Percentiles rank a stretch among this genome's conserved stretches.
Conservation (phyloP, 257 asterid species). For the Forsythia viridissima region DNA sequence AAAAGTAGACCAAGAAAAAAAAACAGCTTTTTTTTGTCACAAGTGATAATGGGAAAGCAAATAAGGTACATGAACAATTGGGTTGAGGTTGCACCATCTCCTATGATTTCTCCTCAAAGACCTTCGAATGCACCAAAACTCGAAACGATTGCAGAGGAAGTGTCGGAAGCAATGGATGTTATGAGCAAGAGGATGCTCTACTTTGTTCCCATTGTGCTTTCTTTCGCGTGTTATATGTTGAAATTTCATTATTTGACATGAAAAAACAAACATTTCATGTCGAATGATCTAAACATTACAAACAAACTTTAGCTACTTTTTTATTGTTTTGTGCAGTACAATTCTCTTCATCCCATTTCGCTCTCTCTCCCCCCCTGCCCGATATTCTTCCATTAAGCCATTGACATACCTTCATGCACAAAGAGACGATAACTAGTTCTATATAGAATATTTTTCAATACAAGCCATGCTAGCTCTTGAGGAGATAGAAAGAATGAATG, state of each 20-base stretch:
- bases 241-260: constrained; percentile 30
- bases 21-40: neutral
- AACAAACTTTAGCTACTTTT: neutral
- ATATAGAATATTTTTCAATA: constrained; percentile 2
- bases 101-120: constrained; percentile 39
- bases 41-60: constrained; percentile 41
- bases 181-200: constrained; percentile 29
- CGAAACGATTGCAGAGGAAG: constrained; percentile 60
- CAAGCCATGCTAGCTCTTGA: neutral
- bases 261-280: neutral
- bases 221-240: constrained; percentile 40
- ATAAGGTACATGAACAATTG: constrained; percentile 37
- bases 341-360: neutral
- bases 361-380: neutral
- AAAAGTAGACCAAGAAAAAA: neutral
- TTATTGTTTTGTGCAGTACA: constrained; percentile 5
- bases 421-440: neutral
- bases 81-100: constrained; percentile 62
- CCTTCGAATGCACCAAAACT: constrained; percentile 50
- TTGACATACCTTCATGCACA: too few relatives aligned
- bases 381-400: too few relatives aligned
- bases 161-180: constrained; percentile 27
- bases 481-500: neutral
- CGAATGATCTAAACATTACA: neutral
- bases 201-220: constrained; percentile 36